These are phyloP conservation scores for Globisporangium spiculum DNA, from an alignment of 352 stramenopile species.

Conservation along the genomic window DNA sequence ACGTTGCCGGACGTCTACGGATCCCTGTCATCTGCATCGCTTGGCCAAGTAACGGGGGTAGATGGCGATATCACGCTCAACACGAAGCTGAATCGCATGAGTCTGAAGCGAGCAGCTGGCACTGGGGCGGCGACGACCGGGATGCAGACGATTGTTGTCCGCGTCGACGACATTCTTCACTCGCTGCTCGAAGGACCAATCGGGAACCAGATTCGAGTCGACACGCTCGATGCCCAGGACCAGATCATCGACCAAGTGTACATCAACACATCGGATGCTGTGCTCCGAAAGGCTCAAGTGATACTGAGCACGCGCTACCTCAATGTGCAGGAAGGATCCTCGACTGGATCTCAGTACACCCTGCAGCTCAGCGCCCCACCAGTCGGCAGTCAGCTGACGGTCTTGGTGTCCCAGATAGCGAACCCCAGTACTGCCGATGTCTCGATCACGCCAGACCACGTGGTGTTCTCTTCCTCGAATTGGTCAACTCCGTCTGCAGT, in stretches of 20 bases:
- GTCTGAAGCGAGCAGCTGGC: conserved; percentile 19
- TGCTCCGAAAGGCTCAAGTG: conserved; percentile 40
- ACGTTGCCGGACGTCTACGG: conserved; percentile 53
- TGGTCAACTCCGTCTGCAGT: conserved; percentile 36
- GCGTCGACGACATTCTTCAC: conserved; percentile 33
- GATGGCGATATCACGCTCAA: conserved; percentile 25
- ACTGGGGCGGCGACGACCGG: conserved; percentile 21
- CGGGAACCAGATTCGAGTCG: conserved; percentile 38
- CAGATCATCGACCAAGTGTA: conserved; percentile 54
- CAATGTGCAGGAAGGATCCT: conserved; percentile 28
- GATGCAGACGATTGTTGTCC: conserved; percentile 29
- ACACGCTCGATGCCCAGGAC: conserved; percentile 39
- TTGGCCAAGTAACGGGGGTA: conserved; percentile 27
- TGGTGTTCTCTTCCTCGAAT: conserved; percentile 42
- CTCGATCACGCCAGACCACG: conserved; percentile 25
- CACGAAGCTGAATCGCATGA: conserved; percentile 23
- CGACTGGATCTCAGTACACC: conserved; percentile 27
- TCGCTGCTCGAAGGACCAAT: conserved; percentile 56
- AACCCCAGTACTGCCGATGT: conserved; percentile 12
- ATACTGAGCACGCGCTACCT: conserved; percentile 29
- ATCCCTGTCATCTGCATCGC: conserved; percentile 16
- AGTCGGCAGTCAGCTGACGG: not conserved
- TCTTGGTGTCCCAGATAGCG: conserved; percentile 3
- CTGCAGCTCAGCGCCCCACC: conserved; percentile 46
- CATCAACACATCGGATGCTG: conserved; percentile 30